Conservation (phyloP, 2,329 filamentous ascomycete genomes). For the Neofusicoccum ribis region DNA sequence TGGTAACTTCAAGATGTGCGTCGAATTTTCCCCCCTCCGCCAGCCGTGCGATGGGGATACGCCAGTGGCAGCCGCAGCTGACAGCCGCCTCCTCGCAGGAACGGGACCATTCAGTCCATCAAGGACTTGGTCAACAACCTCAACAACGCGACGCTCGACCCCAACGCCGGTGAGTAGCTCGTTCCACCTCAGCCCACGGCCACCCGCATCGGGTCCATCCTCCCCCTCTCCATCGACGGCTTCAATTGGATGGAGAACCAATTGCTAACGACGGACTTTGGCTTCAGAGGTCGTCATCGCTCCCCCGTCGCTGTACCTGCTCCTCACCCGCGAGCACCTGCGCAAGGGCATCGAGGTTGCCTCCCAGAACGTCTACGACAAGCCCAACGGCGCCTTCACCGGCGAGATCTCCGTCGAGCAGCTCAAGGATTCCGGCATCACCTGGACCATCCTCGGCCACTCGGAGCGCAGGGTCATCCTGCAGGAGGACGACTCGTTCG, state of each 20-base stretch:
- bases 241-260: not conserved
- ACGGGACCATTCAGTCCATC: slow-evolving; percentile 87
- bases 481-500: slow-evolving; percentile 79
- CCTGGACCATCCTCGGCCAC: slow-evolving; percentile 91
- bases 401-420: slow-evolving; percentile 93
- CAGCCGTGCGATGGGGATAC: slow-evolving; percentile 15
- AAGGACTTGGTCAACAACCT: slow-evolving; percentile 87
- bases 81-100: slow-evolving; percentile 59
- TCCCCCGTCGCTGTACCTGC: slow-evolving; percentile 87
- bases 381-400: slow-evolving; percentile 94
- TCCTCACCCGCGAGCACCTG: slow-evolving; percentile 77
- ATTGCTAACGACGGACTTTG: not conserved
- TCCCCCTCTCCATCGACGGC: slow-evolving; percentile 9
- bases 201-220: not conserved
- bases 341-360: slow-evolving; percentile 78
- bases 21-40: slow-evolving; percentile 22
- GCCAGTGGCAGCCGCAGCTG: slow-evolving; percentile 19
- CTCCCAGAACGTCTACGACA: slow-evolving; percentile 96
- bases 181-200: slow-evolving; percentile 25
- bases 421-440: slow-evolving; percentile 83
- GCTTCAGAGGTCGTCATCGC: slow-evolving; percentile 86
- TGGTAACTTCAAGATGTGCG: slow-evolving; percentile 99
- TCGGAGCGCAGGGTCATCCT: slow-evolving; percentile 91
- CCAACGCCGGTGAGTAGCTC: slow-evolving; percentile 63
- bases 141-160: slow-evolving; percentile 79